Evolutionary conservation across 1,139 yeast genomes (phyloP).

Genomic region (Suhomyces bokatorum): DNA sequence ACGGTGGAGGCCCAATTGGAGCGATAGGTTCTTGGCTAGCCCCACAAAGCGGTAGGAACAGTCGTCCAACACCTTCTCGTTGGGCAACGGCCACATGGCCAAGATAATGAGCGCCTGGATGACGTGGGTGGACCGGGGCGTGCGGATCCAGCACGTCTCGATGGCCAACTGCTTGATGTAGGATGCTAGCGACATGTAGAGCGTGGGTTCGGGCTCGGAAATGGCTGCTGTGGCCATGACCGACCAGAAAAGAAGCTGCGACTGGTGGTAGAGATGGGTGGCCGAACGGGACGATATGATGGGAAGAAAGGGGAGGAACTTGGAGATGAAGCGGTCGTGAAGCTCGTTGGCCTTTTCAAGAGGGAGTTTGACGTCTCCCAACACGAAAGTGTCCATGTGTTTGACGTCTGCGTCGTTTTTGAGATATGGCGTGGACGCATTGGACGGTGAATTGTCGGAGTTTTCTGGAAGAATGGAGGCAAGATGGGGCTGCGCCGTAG

Average conservation of each 20-base stretch:
- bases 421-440: conserved; percentile 12
- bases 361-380: conserved; percentile 74
- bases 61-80: conserved; percentile 89
- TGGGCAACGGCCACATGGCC: conserved; percentile 91
- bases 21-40: conserved; percentile 77
- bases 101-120: conserved; percentile 83
- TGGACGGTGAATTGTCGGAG: conserved; percentile 29
- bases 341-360: conserved; percentile 67
- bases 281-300: conserved; percentile 73
- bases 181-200: conserved; percentile 74
- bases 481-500: conserved; percentile 10
- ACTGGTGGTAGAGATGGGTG: conserved; percentile 75
- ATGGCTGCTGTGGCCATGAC: conserved; percentile 83
- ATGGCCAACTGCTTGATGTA: conserved; percentile 85
- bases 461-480: conserved; percentile 25
- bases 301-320: conserved; percentile 77
- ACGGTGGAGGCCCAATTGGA: conserved; percentile 89
- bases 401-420: conserved; percentile 20
- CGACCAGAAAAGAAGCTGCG: conserved; percentile 87
- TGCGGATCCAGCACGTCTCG: conserved; percentile 90
- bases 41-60: conserved; percentile 88
- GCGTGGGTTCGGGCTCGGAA: conserved; percentile 82
- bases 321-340: conserved; percentile 65
- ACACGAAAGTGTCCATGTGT: conserved; percentile 55
- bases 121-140: conserved; percentile 92